A percentile compares a stretch with the other conserved stretches of the same genome.
Evolutionary conservation across 2,329 filamentous ascomycete species (phyloP).

Genomic region (Stemphylium beticola): DNA sequence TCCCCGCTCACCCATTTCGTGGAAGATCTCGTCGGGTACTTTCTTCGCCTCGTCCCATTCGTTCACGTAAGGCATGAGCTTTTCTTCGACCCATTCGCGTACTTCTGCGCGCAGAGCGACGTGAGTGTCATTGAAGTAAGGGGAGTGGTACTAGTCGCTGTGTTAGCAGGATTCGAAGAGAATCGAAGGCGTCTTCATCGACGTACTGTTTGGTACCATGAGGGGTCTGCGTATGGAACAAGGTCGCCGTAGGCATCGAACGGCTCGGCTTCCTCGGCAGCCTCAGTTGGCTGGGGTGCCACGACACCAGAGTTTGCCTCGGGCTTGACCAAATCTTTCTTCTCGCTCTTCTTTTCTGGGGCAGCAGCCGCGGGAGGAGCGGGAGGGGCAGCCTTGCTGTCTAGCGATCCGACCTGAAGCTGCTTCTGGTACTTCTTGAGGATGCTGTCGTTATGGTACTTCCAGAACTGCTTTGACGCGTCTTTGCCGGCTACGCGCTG

Average conservation of each 20-base stretch:
- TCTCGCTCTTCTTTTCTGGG: constrained; percentile 54
- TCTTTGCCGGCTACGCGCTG: constrained; percentile 70
- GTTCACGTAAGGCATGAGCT: constrained; percentile 87
- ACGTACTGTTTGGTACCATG: constrained; percentile 92
- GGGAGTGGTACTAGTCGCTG: constrained; percentile 78
- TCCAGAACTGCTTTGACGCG: constrained; percentile 72
- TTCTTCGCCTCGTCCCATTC: constrained; percentile 97
- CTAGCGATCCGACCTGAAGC: constrained; percentile 73
- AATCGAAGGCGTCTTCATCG: not conserved
- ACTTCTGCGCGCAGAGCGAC: constrained; percentile 89
- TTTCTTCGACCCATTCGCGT: constrained; percentile 87
- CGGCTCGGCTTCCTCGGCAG: constrained; percentile 68
- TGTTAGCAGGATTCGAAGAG: constrained; percentile 8
- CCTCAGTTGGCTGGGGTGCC: constrained; percentile 46
- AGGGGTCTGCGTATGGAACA: constrained; percentile 89
- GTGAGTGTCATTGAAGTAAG: constrained; percentile 95
- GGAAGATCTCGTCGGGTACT: constrained; percentile 89
- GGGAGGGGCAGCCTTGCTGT: constrained; percentile 72
- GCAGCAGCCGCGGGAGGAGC: constrained; percentile 58
- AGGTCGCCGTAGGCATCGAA: constrained; percentile 85
- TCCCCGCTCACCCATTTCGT: constrained; percentile 79
- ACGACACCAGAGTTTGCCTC: constrained; percentile 64
- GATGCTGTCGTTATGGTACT: constrained; percentile 67
- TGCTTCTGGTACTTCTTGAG: constrained; percentile 68
- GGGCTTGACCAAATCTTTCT: constrained; percentile 60